Conservation (phyloP, 768 basidiomycete genomes). For the Kwoniella dejecticola region DNA sequence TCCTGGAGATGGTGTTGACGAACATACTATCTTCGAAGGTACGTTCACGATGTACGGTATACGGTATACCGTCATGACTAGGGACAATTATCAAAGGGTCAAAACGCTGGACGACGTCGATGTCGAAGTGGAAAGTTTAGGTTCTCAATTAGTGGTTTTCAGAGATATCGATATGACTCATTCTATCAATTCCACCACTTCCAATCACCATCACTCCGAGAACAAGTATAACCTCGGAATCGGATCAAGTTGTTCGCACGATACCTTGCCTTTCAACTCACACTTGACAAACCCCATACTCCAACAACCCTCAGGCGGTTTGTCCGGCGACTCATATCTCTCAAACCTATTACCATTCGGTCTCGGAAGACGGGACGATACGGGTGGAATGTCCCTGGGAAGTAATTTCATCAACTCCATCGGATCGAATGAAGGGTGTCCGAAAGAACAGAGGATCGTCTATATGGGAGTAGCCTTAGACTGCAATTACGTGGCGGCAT, state of each 20-base stretch:
- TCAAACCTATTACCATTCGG: neutral
- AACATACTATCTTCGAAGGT: slow-evolving; percentile 68
- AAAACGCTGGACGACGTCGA: slow-evolving; percentile 59
- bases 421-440: slow-evolving; percentile 71
- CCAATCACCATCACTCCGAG: slow-evolving; percentile 4
- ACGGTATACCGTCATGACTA: slow-evolving; percentile 70
- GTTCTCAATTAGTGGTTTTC: slow-evolving; percentile 66
- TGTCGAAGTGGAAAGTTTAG: slow-evolving; percentile 59
- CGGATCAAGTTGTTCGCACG: slow-evolving; percentile 68
- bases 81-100: slow-evolving; percentile 69
- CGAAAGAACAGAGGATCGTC: slow-evolving; percentile 67
- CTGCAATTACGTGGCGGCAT: slow-evolving; percentile 71
- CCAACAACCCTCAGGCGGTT: slow-evolving; percentile 1
- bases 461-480: slow-evolving; percentile 89
- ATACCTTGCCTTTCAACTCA: slow-evolving; percentile 68
- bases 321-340: slow-evolving; percentile 5
- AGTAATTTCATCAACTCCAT: slow-evolving; percentile 70
- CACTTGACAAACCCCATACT: slow-evolving; percentile 59
- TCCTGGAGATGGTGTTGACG: slow-evolving; percentile 61
- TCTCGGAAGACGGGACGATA: slow-evolving; percentile 26
- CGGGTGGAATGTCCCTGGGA: slow-evolving; percentile 43
- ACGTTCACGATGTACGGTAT: slow-evolving; percentile 71
- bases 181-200: slow-evolving; percentile 45
- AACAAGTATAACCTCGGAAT: neutral
- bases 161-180: slow-evolving; percentile 70